Evolutionary conservation across 371 early-diverging fungal genomes (phyloP), one percentile per base, ranked within the genome.

Genomic region (Rhizopus delemar): DNA sequence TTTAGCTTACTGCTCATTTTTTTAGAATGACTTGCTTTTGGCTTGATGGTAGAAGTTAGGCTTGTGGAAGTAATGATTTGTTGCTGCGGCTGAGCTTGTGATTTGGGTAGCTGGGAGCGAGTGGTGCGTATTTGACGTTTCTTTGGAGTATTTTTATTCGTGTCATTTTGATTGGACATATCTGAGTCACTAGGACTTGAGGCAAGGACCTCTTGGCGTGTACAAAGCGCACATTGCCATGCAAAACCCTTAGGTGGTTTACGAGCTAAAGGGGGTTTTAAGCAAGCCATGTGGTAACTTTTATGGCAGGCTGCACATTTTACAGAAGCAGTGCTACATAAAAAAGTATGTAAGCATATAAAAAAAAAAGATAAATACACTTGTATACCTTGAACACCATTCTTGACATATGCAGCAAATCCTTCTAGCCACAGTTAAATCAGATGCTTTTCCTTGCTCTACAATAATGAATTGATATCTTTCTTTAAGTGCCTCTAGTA

Each of bases 181-280:
- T 48, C 48, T 48, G 48, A 9, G 7, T 8, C 8, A 28, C 4
- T 22, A 8, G 48, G 15, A 43, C 5, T 8, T 48, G 54, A 49
- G 8, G 45, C 53, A n/a, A 56, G 41, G 2, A 51, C 33, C 16
- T 65, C 76, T 53, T 67, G 66, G 32, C 71, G 56, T 35, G 88
- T 73, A 51, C 92, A 92, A 4, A 81, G 74, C 3, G 88, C 89
- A 46, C 92, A 92, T 67, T 90, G 89, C 86, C 91, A 92, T 22
- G 85, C 91, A 59, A 90, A 92, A 0, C 91, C 91, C 60, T 92
- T 92, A 32, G 87, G 80, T 0, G 91, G 91, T 64, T 89, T 90
- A 41, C 82, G 82, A 2, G 72, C 51, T 16, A 91, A 65, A 31
- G 92, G 92, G 12, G 92, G 92, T 57, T 87, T 87, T 46, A 90